Evolutionary conservation across 768 basidiomycete species (phyloP), one percentile per base, ranked within the genome.

Genomic region (Macrolepiota dolichaula): DNA sequence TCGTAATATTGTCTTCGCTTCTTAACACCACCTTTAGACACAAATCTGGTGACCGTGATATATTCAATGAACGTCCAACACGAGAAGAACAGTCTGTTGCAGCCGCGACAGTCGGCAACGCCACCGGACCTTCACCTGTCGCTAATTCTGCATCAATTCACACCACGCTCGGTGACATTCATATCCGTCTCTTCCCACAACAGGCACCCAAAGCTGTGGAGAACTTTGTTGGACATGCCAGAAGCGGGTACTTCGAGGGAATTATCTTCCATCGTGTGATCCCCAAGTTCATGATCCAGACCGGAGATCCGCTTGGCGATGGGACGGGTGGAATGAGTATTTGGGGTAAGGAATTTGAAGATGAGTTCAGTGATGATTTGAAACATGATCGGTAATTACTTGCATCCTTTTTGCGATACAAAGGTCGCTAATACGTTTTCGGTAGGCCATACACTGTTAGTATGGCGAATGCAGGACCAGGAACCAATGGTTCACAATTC

Each of bases 201-300:
- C 87, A 93, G 58, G 91, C 92, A 4, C 97, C 97, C 2, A 97
- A 91, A 73, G 85, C 97, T 0, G 96, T 99, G 40, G 97, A 99
- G 76, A 99, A 98, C 77, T 98, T 99, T 74, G 91, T 96, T 24
- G 94, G 93, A 1, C 93, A 96, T 67, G 85, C 92, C 15, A 81
- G 91, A 66, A 92, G 88, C 65, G 87, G 92, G 1, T 98, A 90
- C 76, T 98, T 90, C 69, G 96, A 99, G 71, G 88, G 89, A 12
- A 80, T 97, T 61, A 85, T 98, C 68, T 98, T 98, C 80, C 97
- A 99, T 72, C 91, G 97, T 61, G 92, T 98, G 64, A 99, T 99
- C 71, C 85, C 93, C 63, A 98, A 99, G 76, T 99, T 99, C 70
- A 96, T 96, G 95, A 91, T 97, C 59, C 95, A 97, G 79, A 96